phyloP scores from a whole-genome alignment of 495 filamentous ascomycete genomes.

The Penicillium parvum region DNA sequence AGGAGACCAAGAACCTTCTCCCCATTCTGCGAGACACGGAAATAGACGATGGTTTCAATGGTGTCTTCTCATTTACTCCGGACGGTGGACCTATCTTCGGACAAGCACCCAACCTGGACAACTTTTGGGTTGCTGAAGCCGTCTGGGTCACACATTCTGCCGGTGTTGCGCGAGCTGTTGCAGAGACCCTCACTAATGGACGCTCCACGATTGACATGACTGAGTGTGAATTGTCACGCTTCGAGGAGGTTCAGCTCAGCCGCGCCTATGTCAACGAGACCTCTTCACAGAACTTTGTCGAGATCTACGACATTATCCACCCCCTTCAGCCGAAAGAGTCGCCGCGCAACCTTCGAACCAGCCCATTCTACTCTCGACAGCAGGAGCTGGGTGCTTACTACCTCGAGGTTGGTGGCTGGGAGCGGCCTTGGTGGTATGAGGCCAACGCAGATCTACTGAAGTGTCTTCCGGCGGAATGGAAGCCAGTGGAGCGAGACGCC shows the following conservation, averaged over 20 bases:
- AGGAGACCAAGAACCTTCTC: conserved; percentile 38
- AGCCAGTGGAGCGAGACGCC: conserved; percentile 39
- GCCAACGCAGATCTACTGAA: conserved; percentile 38
- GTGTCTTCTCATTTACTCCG: conserved; percentile 51
- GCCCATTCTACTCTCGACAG: conserved; percentile 44
- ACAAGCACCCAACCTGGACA: conserved; percentile 42
- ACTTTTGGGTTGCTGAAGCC: conserved; percentile 51
- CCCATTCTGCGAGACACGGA: conserved; percentile 37
- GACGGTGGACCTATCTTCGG: conserved; percentile 49
- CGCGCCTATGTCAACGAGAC: conserved; percentile 44
- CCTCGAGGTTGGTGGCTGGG: conserved; percentile 47
- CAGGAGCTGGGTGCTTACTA: conserved; percentile 45
- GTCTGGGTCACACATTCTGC: conserved; percentile 54
- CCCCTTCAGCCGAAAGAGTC: conserved; percentile 45
- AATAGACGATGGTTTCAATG: conserved; percentile 49
- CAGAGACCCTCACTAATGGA: conserved; percentile 44
- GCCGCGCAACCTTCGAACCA: conserved; percentile 42
- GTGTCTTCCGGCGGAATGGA: conserved; percentile 39
- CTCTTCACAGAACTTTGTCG: conserved; percentile 46
- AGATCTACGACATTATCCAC: conserved; percentile 51
- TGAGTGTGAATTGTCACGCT: conserved; percentile 48
- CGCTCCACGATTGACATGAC: conserved; percentile 41
- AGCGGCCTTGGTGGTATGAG: conserved; percentile 50
- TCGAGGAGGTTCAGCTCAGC: conserved; percentile 46
- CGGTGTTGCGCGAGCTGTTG: conserved; percentile 48